A percentile compares a stretch with the other conserved stretches of the same genome.
Conservation (phyloP, 495 filamentous ascomycete species). For the Echria macrotheca region DNA sequence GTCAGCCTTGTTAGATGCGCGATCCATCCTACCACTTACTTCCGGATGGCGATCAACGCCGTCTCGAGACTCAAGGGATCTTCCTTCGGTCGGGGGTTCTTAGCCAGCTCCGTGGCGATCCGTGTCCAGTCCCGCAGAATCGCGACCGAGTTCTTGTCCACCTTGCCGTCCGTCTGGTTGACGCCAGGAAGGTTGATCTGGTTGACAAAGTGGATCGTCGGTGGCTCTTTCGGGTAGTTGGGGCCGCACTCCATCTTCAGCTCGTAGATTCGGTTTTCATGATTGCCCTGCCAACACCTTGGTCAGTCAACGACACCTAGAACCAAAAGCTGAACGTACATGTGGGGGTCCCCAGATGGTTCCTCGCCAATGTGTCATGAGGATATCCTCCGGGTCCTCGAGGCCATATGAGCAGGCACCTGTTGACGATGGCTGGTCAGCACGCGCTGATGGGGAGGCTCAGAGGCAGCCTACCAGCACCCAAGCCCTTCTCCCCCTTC, state of each 20-base stretch:
- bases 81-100: constrained; percentile 32
- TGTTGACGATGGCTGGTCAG: constrained; percentile 29
- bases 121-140: constrained; percentile 85
- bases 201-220: constrained; percentile 82
- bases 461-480: constrained; percentile 64
- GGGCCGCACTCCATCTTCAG: constrained; percentile 94
- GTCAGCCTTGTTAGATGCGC: constrained; percentile 17
- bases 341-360: constrained; percentile 96
- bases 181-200: constrained; percentile 95
- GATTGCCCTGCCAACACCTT: constrained; percentile 62
- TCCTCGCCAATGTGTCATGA: constrained; percentile 98
- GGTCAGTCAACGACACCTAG: constrained; percentile 6
- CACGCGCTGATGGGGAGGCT: background rate
- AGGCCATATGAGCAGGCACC: constrained; percentile 97
- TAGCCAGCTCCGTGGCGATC: constrained; percentile 74
- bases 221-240: constrained; percentile 83
- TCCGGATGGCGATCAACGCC: constrained; percentile 31
- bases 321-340: constrained; percentile 40
- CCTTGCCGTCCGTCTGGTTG: constrained; percentile 69
- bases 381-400: constrained; percentile 87
- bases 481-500: constrained; percentile 96
- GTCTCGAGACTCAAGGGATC: constrained; percentile 50
- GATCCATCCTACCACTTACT: constrained; percentile 12
- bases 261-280: constrained; percentile 98
- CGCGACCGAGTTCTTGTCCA: constrained; percentile 75